Percentiles rank a stretch among this genome's conserved stretches.
Evolutionary conservation across 2,329 filamentous ascomycete genomes (phyloP).

Genomic region (Venturiaceae sp.): DNA sequence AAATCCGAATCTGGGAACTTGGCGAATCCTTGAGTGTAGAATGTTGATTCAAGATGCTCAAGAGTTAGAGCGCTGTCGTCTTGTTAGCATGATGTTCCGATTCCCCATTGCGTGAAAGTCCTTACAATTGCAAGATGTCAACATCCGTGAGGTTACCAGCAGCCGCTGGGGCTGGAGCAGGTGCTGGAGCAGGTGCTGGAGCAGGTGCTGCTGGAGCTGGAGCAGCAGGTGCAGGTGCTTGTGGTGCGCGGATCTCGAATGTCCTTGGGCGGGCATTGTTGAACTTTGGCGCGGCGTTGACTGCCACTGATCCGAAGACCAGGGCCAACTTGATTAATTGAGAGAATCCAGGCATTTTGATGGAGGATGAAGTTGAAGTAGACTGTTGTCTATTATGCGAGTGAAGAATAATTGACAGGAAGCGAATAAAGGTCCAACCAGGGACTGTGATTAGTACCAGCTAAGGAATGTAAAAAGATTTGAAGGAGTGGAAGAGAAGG

Average conservation of each 20-base stretch:
- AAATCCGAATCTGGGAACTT: conserved; percentile 59
- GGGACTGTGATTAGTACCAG: conserved; percentile 9
- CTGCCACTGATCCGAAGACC: conserved; percentile 16
- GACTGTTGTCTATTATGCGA: neutral
- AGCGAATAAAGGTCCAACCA: conserved; percentile 8
- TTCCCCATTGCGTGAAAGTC: conserved; percentile 16
- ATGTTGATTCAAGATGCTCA: conserved; percentile 64
- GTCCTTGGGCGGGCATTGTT: conserved; percentile 6
- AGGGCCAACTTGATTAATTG: conserved; percentile 24
- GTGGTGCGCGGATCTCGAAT: conserved; percentile 7
- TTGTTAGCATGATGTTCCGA: conserved; percentile 19
- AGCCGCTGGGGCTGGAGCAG: conserved; percentile 4
- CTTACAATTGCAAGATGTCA: conserved; percentile 46
- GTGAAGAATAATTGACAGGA: neutral
- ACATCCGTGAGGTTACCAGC: conserved; percentile 33
- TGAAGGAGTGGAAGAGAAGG: conserved; percentile 3
- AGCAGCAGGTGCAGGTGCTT: neutral
- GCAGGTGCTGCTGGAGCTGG: conserved; percentile 11
- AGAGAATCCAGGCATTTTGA: conserved; percentile 26
- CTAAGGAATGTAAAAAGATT: conserved; percentile 5
- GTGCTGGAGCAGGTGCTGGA: conserved; percentile 11
- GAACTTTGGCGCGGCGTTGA: conserved; percentile 3
- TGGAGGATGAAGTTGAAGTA: neutral
- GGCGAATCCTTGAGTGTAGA: conserved; percentile 62
- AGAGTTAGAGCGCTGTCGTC: conserved; percentile 55